These are phyloP conservation scores for Gremmenia infestans DNA, from an alignment of 2,329 filamentous ascomycete species.

Conservation along the genomic window DNA sequence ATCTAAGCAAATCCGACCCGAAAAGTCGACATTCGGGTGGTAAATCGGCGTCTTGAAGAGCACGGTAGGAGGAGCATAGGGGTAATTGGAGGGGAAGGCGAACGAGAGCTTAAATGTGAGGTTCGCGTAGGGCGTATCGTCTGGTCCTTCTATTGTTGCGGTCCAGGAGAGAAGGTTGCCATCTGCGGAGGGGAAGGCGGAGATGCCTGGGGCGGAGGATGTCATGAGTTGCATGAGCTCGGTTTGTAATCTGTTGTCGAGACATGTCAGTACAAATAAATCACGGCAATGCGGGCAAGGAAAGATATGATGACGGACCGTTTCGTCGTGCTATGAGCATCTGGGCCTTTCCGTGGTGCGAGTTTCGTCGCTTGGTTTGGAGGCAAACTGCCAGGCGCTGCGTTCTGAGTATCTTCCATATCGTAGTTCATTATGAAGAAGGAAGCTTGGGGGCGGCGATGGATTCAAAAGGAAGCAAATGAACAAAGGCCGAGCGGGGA, in stretches of 20 bases:
- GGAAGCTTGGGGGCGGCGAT: constrained; percentile 2
- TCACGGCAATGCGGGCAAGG: neutral
- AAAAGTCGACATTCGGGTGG: constrained; percentile 98
- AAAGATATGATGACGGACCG: constrained; percentile 46
- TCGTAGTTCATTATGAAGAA: constrained; percentile 37
- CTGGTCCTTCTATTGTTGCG: constrained; percentile 86
- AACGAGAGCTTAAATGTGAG: constrained; percentile 91
- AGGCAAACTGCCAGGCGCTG: constrained; percentile 51
- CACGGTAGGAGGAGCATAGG: constrained; percentile 84
- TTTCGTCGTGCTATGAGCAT: constrained; percentile 73
- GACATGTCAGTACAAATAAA: neutral
- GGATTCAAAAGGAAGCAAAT: constrained; percentile 5
- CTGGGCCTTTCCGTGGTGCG: constrained; percentile 51
- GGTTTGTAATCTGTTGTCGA: constrained; percentile 69
- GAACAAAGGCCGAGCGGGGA: constrained; percentile 7
- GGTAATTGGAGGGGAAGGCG: constrained; percentile 86
- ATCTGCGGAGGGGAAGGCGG: constrained; percentile 86
- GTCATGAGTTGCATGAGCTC: constrained; percentile 99
- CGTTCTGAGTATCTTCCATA: constrained; percentile 59
- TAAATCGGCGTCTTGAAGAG: constrained; percentile 99
- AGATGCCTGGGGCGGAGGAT: constrained; percentile 85
- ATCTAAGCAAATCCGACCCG: constrained; percentile 91
- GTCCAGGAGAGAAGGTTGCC: constrained; percentile 91
- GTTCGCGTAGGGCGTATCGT: constrained; percentile 83
- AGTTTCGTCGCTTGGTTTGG: constrained; percentile 57